Conservation (phyloP, 371 early-diverging fungal species). For the Chytridium lagenaria region DNA sequence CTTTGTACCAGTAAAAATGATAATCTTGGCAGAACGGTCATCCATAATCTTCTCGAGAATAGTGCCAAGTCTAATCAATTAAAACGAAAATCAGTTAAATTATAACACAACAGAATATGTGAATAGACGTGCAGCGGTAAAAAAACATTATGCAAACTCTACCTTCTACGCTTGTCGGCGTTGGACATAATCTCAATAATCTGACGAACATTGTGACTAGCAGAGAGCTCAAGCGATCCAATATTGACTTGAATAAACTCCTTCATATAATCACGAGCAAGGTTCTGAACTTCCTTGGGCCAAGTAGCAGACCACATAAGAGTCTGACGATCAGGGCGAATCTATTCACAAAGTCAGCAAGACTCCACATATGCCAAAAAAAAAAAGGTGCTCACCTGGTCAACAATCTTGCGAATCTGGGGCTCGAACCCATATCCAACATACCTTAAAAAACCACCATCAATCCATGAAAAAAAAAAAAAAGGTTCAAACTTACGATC, state of each 20-base stretch:
- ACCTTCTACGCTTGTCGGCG: conserved; percentile 75
- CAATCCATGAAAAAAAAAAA: conserved; percentile 8
- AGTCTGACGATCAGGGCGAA: conserved; percentile 98
- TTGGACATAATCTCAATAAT: conserved; percentile 77
- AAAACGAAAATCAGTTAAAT: neutral
- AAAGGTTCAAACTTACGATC: conserved; percentile 39
- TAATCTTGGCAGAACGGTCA: conserved; percentile 68
- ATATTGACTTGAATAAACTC: conserved; percentile 99
- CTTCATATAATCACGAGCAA: conserved; percentile 93
- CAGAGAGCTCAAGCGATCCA: conserved; percentile 75
- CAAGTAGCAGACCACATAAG: conserved; percentile 99
- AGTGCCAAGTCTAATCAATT: conserved; percentile 41
- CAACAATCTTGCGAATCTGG: conserved; percentile 98
- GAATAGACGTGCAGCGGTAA: neutral
- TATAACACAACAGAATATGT: neutral
- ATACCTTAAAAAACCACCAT: conserved; percentile 5
- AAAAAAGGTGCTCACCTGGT: conserved; percentile 69
- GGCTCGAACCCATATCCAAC: conserved; percentile 99
- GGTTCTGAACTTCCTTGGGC: conserved; percentile 96
- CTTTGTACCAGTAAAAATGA: conserved; percentile 99
- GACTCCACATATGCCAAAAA: conserved; percentile 12
- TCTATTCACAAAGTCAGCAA: conserved; percentile 42
- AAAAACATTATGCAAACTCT: neutral
- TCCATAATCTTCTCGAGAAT: conserved; percentile 44
- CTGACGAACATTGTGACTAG: conserved; percentile 69